Evolutionary conservation across 2,329 filamentous ascomycete species (phyloP), one percentile per base, ranked within the genome.

Genomic region (Clonostachys rosea): DNA sequence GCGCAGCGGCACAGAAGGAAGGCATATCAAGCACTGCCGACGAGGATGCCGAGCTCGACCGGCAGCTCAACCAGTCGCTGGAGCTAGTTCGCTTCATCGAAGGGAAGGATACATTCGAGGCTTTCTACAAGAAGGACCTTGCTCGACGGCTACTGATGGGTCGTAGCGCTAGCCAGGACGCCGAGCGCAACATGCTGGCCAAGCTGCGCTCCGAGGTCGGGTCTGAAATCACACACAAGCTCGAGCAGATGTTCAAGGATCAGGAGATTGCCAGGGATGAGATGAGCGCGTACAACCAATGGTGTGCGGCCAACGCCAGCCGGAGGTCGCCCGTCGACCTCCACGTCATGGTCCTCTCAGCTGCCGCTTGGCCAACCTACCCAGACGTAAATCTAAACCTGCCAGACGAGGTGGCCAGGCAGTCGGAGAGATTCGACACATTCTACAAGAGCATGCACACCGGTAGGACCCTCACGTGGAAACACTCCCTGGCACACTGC

Each of bases 241-340:
- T 99, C 1, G 95, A 99, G 67, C 89, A 92, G 52, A 99, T 99
- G 94, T 99, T 99, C 74, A 96, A 95, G 65, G 94, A 99, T 60
- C 90, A 97, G 65, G 91, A 96, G 61, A 78, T 96, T 17, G 89
- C 89, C 12, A 87, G 87, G 50, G 94, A 97, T 57, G 92, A 97
- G 62, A 95, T 97, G 86, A 70, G 78, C n/a, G 82, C 87, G 0
- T 99, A 95, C 70, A 94, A 87, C 64, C 78, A 67, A 65, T 91
- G 66, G 68, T 76, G 78, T 14, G 75, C 79, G 14, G 75, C 76
- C 45, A 77, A 77, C 47, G 64, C 54, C 3, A 69, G 69, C 5
- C 59, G 61, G 34, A 81, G 75, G 49, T 65, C 75, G 6, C 63
- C 69, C 2, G 64, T 96, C 40, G 66, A 70, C 42, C 75, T 97